Conservation (phyloP, 345 rosid genomes). For the Draba incana region DNA sequence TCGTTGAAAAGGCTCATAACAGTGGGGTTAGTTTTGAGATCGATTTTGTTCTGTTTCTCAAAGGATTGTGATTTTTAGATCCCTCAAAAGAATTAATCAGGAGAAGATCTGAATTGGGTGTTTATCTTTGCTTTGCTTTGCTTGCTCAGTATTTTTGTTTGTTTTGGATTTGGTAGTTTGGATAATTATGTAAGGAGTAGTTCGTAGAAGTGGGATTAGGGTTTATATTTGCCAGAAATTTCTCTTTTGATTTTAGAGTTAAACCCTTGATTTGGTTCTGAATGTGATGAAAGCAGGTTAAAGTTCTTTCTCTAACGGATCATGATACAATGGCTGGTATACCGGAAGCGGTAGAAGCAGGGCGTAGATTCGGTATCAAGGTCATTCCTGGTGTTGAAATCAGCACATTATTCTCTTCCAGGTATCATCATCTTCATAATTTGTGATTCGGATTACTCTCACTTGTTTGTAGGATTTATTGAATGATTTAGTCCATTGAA, state of each 20-base stretch:
- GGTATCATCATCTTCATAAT: conserved; percentile 47
- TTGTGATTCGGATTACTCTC: no score
- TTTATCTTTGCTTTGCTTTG: no score
- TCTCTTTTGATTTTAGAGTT: background rate
- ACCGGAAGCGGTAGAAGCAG: conserved; percentile 90
- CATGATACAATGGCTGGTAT: conserved; percentile 91
- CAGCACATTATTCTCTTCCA: conserved; percentile 77
- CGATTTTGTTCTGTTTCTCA: background rate
- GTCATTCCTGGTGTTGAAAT: conserved; percentile 94
- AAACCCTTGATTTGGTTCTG: conserved; percentile 18
- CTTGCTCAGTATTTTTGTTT: no score
- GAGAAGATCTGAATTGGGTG: background rate
- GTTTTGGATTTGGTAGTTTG: conserved; percentile 15
- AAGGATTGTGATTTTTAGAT: background rate
- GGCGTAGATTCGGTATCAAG: conserved; percentile 71
- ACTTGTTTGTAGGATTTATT: no score
- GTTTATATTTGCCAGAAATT: no score
- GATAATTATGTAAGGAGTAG: no score
- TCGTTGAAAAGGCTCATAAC: conserved; percentile 83
- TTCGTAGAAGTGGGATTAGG: no score
- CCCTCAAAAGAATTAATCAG: background rate
- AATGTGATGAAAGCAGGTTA: conserved; percentile 72
- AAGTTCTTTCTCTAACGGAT: conserved; percentile 94
- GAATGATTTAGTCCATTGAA: no score
- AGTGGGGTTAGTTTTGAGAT: conserved; percentile 66